Evolutionary conservation across 495 filamentous ascomycete species (phyloP).

Genomic region (Tuber magnatum): DNA sequence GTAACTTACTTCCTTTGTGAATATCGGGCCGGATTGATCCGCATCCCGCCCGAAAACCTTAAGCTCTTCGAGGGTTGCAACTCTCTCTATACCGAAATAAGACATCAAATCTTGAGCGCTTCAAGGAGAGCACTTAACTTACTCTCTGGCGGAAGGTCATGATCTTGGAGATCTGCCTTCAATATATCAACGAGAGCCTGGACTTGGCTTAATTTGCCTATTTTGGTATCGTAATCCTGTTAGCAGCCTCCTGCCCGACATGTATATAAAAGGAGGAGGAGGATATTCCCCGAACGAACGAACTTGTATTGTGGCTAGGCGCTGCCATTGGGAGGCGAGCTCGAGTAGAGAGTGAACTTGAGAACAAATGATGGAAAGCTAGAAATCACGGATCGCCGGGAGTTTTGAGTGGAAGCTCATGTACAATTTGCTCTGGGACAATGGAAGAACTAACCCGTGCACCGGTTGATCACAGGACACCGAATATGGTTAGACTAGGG

Average conservation of each 20-base stretch:
- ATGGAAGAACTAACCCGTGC: background rate
- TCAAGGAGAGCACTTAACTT: slow-evolving; percentile 41
- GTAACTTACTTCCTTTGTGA: slow-evolving; percentile 58
- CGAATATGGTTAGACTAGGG: background rate
- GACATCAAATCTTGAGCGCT: slow-evolving; percentile 5
- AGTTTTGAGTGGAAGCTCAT: background rate
- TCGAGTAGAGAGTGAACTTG: background rate
- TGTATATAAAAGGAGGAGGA: background rate
- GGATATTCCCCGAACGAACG: background rate
- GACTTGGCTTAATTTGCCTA: slow-evolving; percentile 8
- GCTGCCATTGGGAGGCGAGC: background rate
- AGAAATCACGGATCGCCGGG: background rate
- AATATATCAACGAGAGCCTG: slow-evolving; percentile 52
- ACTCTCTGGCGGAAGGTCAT: slow-evolving; percentile 53
- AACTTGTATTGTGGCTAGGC: background rate
- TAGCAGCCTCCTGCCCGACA: background rate
- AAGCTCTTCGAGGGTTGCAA: slow-evolving; percentile 60
- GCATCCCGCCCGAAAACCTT: slow-evolving; percentile 72
- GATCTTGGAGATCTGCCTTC: slow-evolving; percentile 52
- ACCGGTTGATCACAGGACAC: background rate
- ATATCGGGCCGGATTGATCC: slow-evolving; percentile 67
- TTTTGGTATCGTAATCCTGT: slow-evolving; percentile 3
- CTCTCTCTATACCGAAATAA: slow-evolving; percentile 49
- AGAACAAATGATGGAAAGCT: background rate
- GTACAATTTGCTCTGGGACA: background rate